A percentile compares a stretch with the other conserved stretches of the same genome.
Conservation (phyloP, 495 filamentous ascomycete genomes). For the Penicillium dipodomyicola region DNA sequence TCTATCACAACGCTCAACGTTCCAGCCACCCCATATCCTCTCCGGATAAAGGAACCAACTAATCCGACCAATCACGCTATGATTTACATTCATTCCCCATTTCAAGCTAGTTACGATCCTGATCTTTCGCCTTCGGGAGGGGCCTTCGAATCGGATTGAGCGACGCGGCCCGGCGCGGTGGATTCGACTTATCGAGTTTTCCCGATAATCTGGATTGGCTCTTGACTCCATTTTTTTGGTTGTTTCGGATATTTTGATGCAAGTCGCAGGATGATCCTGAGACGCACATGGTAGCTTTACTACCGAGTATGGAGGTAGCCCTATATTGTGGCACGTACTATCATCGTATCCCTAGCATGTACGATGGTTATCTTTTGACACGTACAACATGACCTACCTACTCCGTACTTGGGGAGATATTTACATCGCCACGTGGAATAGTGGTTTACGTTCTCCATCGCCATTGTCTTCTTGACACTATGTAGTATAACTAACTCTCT, state of each 20-base stretch:
- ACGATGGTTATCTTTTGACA: neutral
- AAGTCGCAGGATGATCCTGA: neutral
- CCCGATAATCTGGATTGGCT: conserved; percentile 6
- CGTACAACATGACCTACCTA: neutral
- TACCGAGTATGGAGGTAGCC: neutral
- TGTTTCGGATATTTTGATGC: neutral
- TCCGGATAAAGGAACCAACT: neutral
- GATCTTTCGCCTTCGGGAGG: neutral
- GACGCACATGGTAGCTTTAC: neutral
- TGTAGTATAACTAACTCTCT: neutral
- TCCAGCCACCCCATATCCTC: neutral
- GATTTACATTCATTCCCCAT: neutral
- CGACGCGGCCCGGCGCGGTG: conserved; percentile 7
- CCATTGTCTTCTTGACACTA: neutral
- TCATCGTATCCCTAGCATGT: neutral
- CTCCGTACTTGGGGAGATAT: neutral
- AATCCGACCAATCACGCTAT: neutral
- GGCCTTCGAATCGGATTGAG: conserved; percentile 17
- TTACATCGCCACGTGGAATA: no score
- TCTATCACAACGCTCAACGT: neutral
- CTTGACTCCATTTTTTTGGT: neutral
- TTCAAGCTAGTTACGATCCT: conserved; percentile 4
- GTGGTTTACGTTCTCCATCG: no score
- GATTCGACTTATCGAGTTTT: conserved; percentile 19
- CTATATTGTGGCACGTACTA: neutral